Percentiles rank a stretch among this genome's conserved stretches.
These are phyloP conservation scores for Penicillium waksmanii DNA, from an alignment of 495 filamentous ascomycete species.

Conservation along the genomic window DNA sequence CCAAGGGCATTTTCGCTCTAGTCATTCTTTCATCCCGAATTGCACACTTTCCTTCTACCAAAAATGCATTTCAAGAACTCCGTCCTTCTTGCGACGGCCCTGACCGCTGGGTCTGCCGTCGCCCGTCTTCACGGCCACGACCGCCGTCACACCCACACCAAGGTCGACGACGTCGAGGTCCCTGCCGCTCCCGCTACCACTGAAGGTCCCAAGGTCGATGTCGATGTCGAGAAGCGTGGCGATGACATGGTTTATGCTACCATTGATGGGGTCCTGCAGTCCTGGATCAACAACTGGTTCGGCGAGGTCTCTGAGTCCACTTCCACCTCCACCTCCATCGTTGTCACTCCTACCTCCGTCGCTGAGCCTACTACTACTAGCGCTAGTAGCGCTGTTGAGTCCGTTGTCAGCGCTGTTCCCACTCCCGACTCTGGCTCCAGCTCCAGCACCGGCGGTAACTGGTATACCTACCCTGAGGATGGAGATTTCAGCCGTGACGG, in stretches of 20 bases:
- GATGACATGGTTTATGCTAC: constrained; percentile 58
- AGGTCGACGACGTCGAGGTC: constrained; percentile 36
- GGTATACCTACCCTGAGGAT: no score
- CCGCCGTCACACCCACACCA: constrained; percentile 45
- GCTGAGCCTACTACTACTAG: no score
- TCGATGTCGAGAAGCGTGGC: constrained; percentile 51
- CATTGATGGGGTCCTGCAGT: constrained; percentile 63
- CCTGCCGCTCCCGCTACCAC: constrained; percentile 43
- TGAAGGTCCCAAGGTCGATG: constrained; percentile 59
- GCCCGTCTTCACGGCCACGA: constrained; percentile 52
- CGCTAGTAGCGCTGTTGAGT: no score
- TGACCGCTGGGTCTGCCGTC: constrained; percentile 47
- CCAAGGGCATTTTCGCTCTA: constrained; percentile 30
- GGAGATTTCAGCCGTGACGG: no score
- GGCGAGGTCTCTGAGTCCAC: constrained; percentile 38
- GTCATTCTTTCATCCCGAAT: constrained; percentile 31
- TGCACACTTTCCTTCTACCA: constrained; percentile 21
- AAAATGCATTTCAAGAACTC: constrained; percentile 50
- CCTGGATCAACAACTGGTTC: constrained; percentile 68
- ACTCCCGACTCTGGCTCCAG: constrained; percentile 10
- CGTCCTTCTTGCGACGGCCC: constrained; percentile 40
- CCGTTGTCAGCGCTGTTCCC: no score
- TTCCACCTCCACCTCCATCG: constrained; percentile 24
- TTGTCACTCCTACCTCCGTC: no score
- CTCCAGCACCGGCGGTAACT: constrained; percentile 25